These are phyloP conservation scores for Tricholoma flavovirens DNA, from an alignment of 768 basidiomycete genomes.

Conservation along the genomic window DNA sequence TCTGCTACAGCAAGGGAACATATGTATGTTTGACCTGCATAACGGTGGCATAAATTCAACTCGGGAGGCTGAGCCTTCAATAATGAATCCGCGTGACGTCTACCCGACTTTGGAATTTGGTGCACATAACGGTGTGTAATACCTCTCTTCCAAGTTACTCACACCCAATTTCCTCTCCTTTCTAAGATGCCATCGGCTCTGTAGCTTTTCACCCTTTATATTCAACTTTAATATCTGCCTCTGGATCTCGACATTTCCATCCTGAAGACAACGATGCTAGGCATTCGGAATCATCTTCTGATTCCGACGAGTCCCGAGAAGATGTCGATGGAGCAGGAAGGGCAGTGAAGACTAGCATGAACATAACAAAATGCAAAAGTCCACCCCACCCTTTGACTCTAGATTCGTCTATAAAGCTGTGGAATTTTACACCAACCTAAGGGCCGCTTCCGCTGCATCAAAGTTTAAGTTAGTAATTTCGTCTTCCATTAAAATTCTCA, in stretches of 20 bases:
- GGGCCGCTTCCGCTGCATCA: background rate
- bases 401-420: conserved; percentile 30
- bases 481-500: background rate
- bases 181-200: conserved; percentile 68
- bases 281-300: conserved; percentile 7
- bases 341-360: conserved; percentile 3
- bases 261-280: conserved; percentile 13
- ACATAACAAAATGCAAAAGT: conserved; percentile 5
- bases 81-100: conserved; percentile 9
- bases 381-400: conserved; percentile 22
- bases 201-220: conserved; percentile 67
- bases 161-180: background rate
- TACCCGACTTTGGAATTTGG: conserved; percentile 33
- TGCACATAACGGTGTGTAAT: conserved; percentile 51
- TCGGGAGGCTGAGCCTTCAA: conserved; percentile 1
- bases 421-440: conserved; percentile 12
- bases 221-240: conserved; percentile 54
- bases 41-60: conserved; percentile 4
- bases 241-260: conserved; percentile 75
- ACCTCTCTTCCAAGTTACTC: background rate
- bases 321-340: conserved; percentile 19
- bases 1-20: conserved; percentile 43
- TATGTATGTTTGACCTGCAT: conserved; percentile 54
- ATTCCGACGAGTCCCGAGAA: conserved; percentile 21
- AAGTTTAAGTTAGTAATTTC: background rate